Evolutionary conservation across 2,329 filamentous ascomycete genomes (phyloP).

Genomic region (Curvularia eragrostidis): DNA sequence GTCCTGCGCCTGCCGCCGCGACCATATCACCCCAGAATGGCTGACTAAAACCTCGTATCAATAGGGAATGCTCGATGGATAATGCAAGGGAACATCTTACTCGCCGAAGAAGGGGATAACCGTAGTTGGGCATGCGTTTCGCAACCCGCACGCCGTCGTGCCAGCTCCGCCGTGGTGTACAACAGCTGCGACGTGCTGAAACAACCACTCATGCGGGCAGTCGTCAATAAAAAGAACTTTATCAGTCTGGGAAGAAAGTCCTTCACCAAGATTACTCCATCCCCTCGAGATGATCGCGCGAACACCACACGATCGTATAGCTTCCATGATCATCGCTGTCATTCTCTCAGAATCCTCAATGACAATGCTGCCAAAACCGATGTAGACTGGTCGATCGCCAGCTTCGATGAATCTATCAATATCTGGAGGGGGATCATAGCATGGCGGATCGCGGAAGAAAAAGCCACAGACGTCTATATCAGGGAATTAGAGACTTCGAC

Average conservation of each 20-base stretch:
- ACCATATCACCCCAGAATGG: conserved; percentile 47
- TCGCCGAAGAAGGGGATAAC: conserved; percentile 76
- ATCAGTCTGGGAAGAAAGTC: too few relatives aligned
- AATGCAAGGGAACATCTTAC: conserved; percentile 49
- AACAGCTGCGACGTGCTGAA: conserved; percentile 76
- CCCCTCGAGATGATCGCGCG: conserved; percentile 63
- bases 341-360: conserved; percentile 58
- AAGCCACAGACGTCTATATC: too few relatives aligned
- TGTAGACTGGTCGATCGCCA: conserved; percentile 61
- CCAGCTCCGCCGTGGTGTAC: conserved; percentile 89
- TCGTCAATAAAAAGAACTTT: conserved; percentile 67
- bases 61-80: too few relatives aligned
- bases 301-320: conserved; percentile 42
- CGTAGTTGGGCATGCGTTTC: conserved; percentile 76
- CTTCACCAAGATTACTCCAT: background rate
- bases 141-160: conserved; percentile 80
- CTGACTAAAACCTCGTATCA: conserved; percentile 30
- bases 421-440: conserved; percentile 50
- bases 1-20: conserved; percentile 39
- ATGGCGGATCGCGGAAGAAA: conserved; percentile 52
- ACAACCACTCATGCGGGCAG: conserved; percentile 85
- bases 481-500: too few relatives aligned
- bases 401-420: conserved; percentile 55
- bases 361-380: conserved; percentile 65
- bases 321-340: conserved; percentile 55